Evolutionary conservation across 345 rosid species (phyloP), one percentile per base, ranked within the genome.

Genomic region (Euphorbia pulcherrima): DNA sequence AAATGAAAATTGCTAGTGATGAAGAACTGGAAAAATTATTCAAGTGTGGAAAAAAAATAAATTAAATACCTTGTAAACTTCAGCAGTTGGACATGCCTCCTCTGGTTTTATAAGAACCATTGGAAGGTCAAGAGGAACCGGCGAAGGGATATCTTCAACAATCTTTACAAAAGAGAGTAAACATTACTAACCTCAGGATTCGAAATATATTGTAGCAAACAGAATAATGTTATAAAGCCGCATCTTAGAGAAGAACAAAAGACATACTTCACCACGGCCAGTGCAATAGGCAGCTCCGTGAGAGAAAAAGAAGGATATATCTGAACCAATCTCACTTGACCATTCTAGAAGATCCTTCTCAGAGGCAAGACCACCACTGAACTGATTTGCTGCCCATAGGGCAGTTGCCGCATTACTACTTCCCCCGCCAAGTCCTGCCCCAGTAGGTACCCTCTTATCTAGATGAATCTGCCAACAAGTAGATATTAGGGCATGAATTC

Each of bases 331-430:
- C 82, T 91, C 97, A 64, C 95, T 79, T 5, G 97, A 94, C 99
- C 99, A 94, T 60, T 91, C 95, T 62, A 91, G 95, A 21, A 94
- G 99, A 59, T 94, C 93, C 63, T 88, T 86, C 82, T 94, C 96
- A 14, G 90, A 80, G 40, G 83, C 99, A 69, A 74, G 62, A 79
- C 83, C 70, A 40, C 96, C 90, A 72, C 82, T 87, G 78, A 91
- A 87, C 79, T 88, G 88, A 81, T 94, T 94, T 51, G 96, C 99
- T 8, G 97, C 99, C 99, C 99, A 94, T 35, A 94, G 92, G 28
- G 99, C 97, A 33, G 97, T 94, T 48, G 97, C 97, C 65, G 97
- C 99, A 83, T 94, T 91, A 78, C 97, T 88, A 75, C 96, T 91
- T 72, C 99, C 99, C 77, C 99, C 97, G 55, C 95, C 97, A 48